phyloP scores from a whole-genome alignment of 345 rosid genomes.

The Moringa oleifera region DNA sequence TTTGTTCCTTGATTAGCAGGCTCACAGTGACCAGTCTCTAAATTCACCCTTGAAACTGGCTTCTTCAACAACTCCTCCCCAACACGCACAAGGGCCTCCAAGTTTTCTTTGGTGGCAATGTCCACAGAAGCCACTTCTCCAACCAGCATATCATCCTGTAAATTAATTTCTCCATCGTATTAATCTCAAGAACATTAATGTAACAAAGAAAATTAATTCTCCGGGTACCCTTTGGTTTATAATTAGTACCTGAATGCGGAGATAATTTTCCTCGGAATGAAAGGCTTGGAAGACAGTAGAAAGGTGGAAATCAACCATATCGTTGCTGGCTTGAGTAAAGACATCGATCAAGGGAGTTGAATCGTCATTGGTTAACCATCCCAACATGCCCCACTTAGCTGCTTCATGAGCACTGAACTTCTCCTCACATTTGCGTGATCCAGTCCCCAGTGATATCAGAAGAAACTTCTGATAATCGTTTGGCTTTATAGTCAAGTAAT shows the following conservation, averaged over 20 bases:
- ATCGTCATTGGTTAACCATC: slow-evolving; percentile 38
- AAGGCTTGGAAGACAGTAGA: slow-evolving; percentile 32
- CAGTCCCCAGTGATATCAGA: slow-evolving; percentile 43
- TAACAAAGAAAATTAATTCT: no score
- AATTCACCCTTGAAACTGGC: slow-evolving; percentile 42
- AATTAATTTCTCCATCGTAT: background rate
- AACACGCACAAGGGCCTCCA: slow-evolving; percentile 33
- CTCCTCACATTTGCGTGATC: slow-evolving; percentile 17
- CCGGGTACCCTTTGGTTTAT: no score
- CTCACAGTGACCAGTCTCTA: slow-evolving; percentile 35
- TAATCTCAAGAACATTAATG: no score
- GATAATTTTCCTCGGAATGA: slow-evolving; percentile 27
- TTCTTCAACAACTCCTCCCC: slow-evolving; percentile 50
- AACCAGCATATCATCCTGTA: slow-evolving; percentile 41
- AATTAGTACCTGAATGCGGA: slow-evolving; percentile 44
- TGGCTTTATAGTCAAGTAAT: slow-evolving; percentile 26
- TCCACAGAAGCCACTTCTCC: slow-evolving; percentile 45
- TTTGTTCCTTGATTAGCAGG: slow-evolving; percentile 3
- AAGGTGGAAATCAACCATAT: slow-evolving; percentile 43
- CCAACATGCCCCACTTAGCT: slow-evolving; percentile 43
- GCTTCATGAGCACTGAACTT: slow-evolving; percentile 31
- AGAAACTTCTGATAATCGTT: slow-evolving; percentile 27
- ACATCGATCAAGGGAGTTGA: slow-evolving; percentile 36
- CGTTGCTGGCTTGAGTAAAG: slow-evolving; percentile 41
- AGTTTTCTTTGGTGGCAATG: slow-evolving; percentile 44